phyloP scores from a whole-genome alignment of 345 rosid genomes.

The Salix purpurea region DNA sequence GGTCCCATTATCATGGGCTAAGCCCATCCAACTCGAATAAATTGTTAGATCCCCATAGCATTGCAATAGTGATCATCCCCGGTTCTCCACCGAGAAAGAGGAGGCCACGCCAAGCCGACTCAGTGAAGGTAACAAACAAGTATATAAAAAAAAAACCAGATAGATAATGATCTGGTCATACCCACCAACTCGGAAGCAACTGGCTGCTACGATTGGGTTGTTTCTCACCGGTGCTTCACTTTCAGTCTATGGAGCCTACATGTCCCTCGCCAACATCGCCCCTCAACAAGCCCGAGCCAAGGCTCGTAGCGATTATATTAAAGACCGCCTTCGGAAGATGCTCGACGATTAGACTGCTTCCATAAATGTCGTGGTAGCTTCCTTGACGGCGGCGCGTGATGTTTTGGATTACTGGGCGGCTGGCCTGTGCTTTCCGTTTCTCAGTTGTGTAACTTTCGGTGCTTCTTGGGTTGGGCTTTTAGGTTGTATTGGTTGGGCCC shows the following conservation, averaged over 20 bases:
- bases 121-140: not conserved
- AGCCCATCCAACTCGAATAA: no score
- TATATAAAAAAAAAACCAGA: no score
- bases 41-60: no score
- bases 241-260: conserved; percentile 51
- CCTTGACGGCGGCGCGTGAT: no score
- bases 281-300: conserved; percentile 72
- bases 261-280: conserved; percentile 50
- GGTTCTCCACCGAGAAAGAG: not conserved
- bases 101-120: not conserved
- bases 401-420: no score
- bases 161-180: conserved; percentile 53
- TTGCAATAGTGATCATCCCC: not conserved
- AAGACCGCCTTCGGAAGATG: conserved; percentile 55
- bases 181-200: conserved; percentile 66
- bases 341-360: conserved; percentile 35
- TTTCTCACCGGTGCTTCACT: conserved; percentile 47
- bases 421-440: no score
- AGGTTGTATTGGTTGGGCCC: no score
- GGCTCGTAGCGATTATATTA: conserved; percentile 59
- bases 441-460: no score
- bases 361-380: no score
- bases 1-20: no score
- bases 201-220: conserved; percentile 37
- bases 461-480: no score